Percentiles rank a stretch among this genome's conserved stretches.
Conservation (phyloP, 257 asterid species). For the Lantana camara region DNA sequence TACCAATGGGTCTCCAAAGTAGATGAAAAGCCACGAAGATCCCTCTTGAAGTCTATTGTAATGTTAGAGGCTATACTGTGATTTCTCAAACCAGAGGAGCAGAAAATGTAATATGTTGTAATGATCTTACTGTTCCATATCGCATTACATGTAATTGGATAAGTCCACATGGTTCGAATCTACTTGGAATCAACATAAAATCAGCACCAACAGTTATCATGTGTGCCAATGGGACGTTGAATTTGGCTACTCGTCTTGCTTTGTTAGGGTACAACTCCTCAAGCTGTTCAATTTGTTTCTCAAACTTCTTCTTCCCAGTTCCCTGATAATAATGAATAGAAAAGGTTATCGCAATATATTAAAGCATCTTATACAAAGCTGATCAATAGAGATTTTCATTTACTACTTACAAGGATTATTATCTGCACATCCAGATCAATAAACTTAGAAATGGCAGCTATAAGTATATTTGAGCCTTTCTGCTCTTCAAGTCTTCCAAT, state of each 20-base stretch:
- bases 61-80: no score
- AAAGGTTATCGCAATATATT: no score
- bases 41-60: no score
- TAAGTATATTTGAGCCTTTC: slow-evolving; percentile 93
- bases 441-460: slow-evolving; percentile 78
- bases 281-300: slow-evolving; percentile 77
- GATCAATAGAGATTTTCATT: neutral
- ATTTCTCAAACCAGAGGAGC: no score
- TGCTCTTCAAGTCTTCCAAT: slow-evolving; percentile 98
- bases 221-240: slow-evolving; percentile 90
- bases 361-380: no score
- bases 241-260: slow-evolving; percentile 86
- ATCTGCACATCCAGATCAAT: slow-evolving; percentile 73
- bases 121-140: slow-evolving; percentile 83
- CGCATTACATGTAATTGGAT: slow-evolving; percentile 97
- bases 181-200: slow-evolving; percentile 82
- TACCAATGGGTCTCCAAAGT: no score
- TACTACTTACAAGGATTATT: slow-evolving; percentile 71
- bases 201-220: slow-evolving; percentile 85
- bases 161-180: slow-evolving; percentile 98
- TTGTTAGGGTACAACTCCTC: slow-evolving; percentile 82
- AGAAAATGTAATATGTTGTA: no score
- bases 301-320: slow-evolving; percentile 85
- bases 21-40: no score
- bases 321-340: slow-evolving; percentile 74